These are phyloP conservation scores for Beauveria asiatica DNA, from an alignment of 2,329 filamentous ascomycete species.

Conservation along the genomic window DNA sequence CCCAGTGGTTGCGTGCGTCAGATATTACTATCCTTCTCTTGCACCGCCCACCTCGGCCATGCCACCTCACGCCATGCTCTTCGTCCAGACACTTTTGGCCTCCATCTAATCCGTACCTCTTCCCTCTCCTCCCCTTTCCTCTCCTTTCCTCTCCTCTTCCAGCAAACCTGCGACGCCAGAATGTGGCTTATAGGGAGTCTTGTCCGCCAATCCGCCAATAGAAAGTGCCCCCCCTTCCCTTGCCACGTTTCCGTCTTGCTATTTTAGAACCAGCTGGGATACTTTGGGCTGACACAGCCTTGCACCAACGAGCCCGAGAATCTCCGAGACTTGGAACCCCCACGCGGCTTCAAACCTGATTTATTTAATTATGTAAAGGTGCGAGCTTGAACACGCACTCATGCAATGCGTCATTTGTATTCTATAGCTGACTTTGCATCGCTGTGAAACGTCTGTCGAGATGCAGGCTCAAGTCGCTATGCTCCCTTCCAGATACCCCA, in stretches of 20 bases:
- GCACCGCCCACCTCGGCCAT: slow-evolving; percentile 1
- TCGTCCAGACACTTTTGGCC: background rate
- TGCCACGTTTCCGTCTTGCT: background rate
- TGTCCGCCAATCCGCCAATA: too few relatives aligned
- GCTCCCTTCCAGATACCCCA: background rate
- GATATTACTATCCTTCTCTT: slow-evolving; percentile 4
- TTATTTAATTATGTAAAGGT: background rate
- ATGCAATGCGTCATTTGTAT: background rate
- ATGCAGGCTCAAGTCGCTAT: background rate
- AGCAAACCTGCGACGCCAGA: background rate
- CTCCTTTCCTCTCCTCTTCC: background rate
- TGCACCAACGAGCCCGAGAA: background rate
- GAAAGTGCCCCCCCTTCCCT: background rate
- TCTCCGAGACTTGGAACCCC: background rate
- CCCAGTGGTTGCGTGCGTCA: background rate
- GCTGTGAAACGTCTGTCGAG: background rate
- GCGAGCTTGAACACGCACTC: background rate
- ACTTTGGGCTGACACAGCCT: background rate
- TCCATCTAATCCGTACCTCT: background rate
- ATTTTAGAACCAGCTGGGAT: background rate
- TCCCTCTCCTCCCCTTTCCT: too few relatives aligned
- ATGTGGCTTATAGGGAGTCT: background rate
- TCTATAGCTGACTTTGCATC: background rate
- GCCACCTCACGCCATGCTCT: background rate
- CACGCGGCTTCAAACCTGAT: background rate